A percentile compares a stretch with the other conserved stretches of the same genome.
phyloP scores from a whole-genome alignment of 805 yeast genomes.

The Starmerella powellii region DNA sequence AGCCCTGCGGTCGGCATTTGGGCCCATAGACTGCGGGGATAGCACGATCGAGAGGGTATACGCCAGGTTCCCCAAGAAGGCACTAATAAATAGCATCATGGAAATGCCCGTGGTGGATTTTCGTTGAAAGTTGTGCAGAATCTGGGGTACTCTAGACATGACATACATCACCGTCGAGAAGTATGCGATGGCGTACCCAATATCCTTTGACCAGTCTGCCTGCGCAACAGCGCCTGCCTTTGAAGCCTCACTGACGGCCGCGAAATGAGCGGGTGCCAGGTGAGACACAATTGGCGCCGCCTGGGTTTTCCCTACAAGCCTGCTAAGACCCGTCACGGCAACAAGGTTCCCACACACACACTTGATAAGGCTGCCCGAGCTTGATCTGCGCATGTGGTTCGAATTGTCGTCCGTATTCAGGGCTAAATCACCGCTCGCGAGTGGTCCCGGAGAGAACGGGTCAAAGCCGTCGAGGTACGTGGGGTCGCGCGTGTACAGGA shows the following conservation, averaged over 20 bases:
- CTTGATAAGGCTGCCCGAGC: background rate
- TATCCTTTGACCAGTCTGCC: background rate
- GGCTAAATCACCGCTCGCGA: background rate
- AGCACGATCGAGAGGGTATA: slow-evolving; percentile 68
- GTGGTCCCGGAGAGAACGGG: background rate
- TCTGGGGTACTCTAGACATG: slow-evolving; percentile 72
- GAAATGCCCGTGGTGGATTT: slow-evolving; percentile 83
- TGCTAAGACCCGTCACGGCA: background rate
- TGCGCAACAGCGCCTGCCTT: no score
- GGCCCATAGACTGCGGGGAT: slow-evolving; percentile 36
- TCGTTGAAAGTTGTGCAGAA: slow-evolving; percentile 59
- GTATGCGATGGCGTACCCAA: slow-evolving; percentile 59
- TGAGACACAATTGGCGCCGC: slow-evolving; percentile 6
- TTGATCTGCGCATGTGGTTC: slow-evolving; percentile 3
- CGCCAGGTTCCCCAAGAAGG: slow-evolving; percentile 63
- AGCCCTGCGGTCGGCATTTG: slow-evolving; percentile 27
- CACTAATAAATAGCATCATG: slow-evolving; percentile 64
- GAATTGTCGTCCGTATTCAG: slow-evolving; percentile 8
- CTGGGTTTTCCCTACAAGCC: background rate
- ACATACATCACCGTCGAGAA: slow-evolving; percentile 62
- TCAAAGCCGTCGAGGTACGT: slow-evolving; percentile 7
- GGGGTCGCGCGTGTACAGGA: slow-evolving; percentile 38
- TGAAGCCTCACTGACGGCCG: no score
- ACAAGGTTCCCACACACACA: background rate
- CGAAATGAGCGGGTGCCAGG: no score